A percentile compares a stretch with the other conserved stretches of the same genome.
phyloP scores from a whole-genome alignment of 2,329 filamentous ascomycete species.

The Gnomoniopsis sp. region DNA sequence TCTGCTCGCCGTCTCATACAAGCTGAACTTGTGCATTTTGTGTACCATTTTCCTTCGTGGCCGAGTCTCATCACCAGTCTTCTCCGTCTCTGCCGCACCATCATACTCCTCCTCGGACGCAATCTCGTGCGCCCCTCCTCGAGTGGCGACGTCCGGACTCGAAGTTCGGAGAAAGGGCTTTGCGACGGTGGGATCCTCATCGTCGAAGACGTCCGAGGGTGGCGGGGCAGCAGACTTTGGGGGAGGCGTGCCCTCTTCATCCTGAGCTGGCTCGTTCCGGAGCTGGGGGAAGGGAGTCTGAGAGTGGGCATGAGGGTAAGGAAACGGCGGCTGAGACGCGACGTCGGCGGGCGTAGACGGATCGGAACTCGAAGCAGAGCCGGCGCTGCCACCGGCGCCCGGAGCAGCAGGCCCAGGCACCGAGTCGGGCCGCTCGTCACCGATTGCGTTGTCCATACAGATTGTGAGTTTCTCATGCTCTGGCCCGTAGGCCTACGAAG shows the following conservation, averaged over 20 bases:
- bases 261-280: slow-evolving; percentile 12
- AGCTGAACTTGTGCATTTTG: slow-evolving; percentile 93
- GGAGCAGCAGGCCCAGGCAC: slow-evolving; percentile 7
- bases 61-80: slow-evolving; percentile 28
- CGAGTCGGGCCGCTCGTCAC: slow-evolving; percentile 17
- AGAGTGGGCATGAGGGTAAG: background rate
- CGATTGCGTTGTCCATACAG: slow-evolving; percentile 14
- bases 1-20: slow-evolving; percentile 90
- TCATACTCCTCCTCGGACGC: slow-evolving; percentile 23
- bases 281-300: slow-evolving; percentile 13
- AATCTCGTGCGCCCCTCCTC: slow-evolving; percentile 20
- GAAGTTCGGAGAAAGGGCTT: slow-evolving; percentile 54
- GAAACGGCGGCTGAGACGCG: slow-evolving; percentile 5
- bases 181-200: slow-evolving; percentile 56
- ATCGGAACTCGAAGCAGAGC: slow-evolving; percentile 1
- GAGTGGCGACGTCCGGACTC: slow-evolving; percentile 44
- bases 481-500: background rate
- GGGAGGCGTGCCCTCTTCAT: slow-evolving; percentile 19
- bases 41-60: slow-evolving; percentile 39
- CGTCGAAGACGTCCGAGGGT: slow-evolving; percentile 47
- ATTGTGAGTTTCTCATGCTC: background rate
- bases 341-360: slow-evolving; percentile 2
- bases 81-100: slow-evolving; percentile 24
- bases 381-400: slow-evolving; percentile 4
- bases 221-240: slow-evolving; percentile 21